Percentiles rank a stretch among this genome's conserved stretches.
Conservation (phyloP, 1,284 basidiomycete genomes). For the Moesziomyces sp. region DNA sequence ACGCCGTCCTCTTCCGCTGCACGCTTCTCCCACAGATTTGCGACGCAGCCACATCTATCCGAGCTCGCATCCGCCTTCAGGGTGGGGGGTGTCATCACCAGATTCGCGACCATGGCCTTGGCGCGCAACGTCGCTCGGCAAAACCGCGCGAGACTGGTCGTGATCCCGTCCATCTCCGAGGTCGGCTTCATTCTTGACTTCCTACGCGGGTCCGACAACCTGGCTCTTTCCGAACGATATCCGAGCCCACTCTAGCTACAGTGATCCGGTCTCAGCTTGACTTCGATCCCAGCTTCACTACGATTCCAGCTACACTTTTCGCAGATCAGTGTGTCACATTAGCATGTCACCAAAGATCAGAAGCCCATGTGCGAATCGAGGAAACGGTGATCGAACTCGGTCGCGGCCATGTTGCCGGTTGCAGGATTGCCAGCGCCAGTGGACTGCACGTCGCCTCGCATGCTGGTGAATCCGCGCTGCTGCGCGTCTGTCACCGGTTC, state of each 20-base stretch:
- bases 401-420: conserved; percentile 2
- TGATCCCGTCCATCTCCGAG: neutral
- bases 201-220: too few species aligned
- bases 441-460: conserved; percentile 1
- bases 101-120: too few species aligned
- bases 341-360: neutral
- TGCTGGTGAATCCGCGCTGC: conserved; percentile 5
- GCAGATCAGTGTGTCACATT: neutral
- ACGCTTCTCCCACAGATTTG: too few species aligned
- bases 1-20: neutral
- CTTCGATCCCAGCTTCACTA: neutral
- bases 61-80: neutral
- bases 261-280: too few species aligned
- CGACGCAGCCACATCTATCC: neutral
- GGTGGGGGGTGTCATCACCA: neutral
- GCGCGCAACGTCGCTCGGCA: too few species aligned
- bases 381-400: conserved; percentile 40
- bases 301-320: neutral
- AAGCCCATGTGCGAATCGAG: conserved; percentile 50
- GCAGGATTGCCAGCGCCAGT: neutral
- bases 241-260: too few species aligned
- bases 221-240: too few species aligned
- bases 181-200: neutral
- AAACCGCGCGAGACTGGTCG: neutral
- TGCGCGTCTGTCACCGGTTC: conserved; percentile 1